These are phyloP conservation scores for Hamigera avellanea DNA, from an alignment of 495 filamentous ascomycete genomes.

Conservation along the genomic window DNA sequence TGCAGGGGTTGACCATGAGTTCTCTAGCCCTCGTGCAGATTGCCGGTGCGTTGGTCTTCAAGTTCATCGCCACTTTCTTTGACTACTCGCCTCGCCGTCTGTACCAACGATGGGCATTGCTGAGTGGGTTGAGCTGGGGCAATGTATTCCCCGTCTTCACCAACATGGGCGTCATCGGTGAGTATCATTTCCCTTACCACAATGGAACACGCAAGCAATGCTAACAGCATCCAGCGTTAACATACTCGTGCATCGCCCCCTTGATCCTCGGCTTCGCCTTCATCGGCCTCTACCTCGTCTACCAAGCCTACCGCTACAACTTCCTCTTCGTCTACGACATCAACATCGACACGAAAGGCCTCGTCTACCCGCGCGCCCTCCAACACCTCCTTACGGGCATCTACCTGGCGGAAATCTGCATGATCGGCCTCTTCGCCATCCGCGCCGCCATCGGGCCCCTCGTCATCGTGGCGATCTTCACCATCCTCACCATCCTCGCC, in stretches of 20 bases:
- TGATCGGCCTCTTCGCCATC: constrained; percentile 77
- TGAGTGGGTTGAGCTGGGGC: constrained; percentile 63
- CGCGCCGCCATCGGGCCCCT: constrained; percentile 58
- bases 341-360: constrained; percentile 73
- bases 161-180: constrained; percentile 73
- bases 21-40: constrained; percentile 63
- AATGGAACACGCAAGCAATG: too few species aligned
- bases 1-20: constrained; percentile 71
- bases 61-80: constrained; percentile 55
- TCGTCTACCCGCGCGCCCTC: constrained; percentile 75
- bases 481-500: constrained; percentile 65
- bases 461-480: constrained; percentile 65
- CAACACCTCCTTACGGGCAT: constrained; percentile 78
- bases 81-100: constrained; percentile 54
- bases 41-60: constrained; percentile 59
- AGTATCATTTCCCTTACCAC: not conserved
- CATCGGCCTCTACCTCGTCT: constrained; percentile 68
- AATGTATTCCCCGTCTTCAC: constrained; percentile 79
- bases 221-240: constrained; percentile 36
- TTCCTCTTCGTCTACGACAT: constrained; percentile 79
- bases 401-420: constrained; percentile 70
- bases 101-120: constrained; percentile 49
- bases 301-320: constrained; percentile 86
- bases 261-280: constrained; percentile 75
- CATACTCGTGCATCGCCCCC: constrained; percentile 78